These are phyloP conservation scores for Penicillium fimorum DNA, from an alignment of 495 filamentous ascomycete genomes.

Conservation along the genomic window DNA sequence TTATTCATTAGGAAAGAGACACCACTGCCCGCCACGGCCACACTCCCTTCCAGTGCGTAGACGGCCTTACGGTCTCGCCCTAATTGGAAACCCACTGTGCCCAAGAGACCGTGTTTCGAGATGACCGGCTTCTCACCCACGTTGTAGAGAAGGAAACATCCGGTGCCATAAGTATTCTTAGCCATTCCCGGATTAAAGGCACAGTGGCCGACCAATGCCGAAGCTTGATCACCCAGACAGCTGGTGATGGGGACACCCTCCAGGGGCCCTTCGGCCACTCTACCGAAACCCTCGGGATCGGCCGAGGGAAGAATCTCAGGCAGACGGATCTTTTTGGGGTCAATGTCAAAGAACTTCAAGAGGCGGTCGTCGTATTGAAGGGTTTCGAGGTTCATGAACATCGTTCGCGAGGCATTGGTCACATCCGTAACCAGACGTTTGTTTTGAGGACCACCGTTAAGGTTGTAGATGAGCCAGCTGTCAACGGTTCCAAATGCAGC, in stretches of 20 bases:
- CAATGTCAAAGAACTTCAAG: slow-evolving; percentile 79
- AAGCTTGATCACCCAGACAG: slow-evolving; percentile 89
- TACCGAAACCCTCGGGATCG: slow-evolving; percentile 71
- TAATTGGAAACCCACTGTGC: slow-evolving; percentile 80
- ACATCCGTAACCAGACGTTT: slow-evolving; percentile 80
- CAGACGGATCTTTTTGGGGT: slow-evolving; percentile 69
- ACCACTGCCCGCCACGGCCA: slow-evolving; percentile 87
- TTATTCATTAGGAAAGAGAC: slow-evolving; percentile 92
- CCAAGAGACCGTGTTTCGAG: slow-evolving; percentile 82
- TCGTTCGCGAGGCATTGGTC: slow-evolving; percentile 90
- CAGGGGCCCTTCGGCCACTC: slow-evolving; percentile 62
- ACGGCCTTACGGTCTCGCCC: slow-evolving; percentile 65
- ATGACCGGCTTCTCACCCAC: slow-evolving; percentile 88
- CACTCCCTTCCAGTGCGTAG: slow-evolving; percentile 89
- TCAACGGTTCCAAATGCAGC: slow-evolving; percentile 93
- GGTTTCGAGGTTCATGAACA: slow-evolving; percentile 93
- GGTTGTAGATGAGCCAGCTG: slow-evolving; percentile 84
- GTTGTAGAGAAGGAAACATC: slow-evolving; percentile 94
- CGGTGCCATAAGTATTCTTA: slow-evolving; percentile 97
- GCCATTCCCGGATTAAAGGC: slow-evolving; percentile 83
- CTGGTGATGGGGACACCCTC: slow-evolving; percentile 79
- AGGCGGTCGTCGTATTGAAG: slow-evolving; percentile 81
- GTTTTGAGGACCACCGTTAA: slow-evolving; percentile 77
- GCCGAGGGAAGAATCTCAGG: slow-evolving; percentile 88
- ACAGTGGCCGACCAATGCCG: slow-evolving; percentile 88